Base-by-base conservation (phyloP, 768 basidiomycete genomes). In the Serendipita sp. region DNA sequence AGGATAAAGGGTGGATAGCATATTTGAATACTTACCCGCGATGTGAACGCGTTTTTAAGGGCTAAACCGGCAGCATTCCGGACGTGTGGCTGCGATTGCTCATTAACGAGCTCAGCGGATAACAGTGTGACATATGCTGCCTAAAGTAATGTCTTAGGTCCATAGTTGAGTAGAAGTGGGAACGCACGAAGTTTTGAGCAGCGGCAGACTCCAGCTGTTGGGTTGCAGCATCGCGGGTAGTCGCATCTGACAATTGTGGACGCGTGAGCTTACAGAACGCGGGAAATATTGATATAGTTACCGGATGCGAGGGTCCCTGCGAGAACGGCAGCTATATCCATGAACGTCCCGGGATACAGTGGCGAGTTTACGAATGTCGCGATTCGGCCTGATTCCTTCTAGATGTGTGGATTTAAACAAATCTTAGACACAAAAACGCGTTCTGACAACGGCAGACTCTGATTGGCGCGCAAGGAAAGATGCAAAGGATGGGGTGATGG, bases 1-100 rank as follows among this genome's bases (percentile, higher is more conserved):
- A 68, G 70, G 66, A 68, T 63, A 32, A 13, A 54, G 47, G 46
- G 13, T 53, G 35, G 35, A 18, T 11, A 2, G 53, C 41, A 53
- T 64, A 66, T 66, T 58, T 41, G 67, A 66, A 65, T 48, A 72
- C 90, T 75, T 78, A 97, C 95, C 71, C 91, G 80, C 67, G 94
- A 92, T 38, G 86, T 83, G 66, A 99, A 76, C 66, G 92, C 83
- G 75, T 99, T 99, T 83, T 98, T 99, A 75, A 99, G 79, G 18
- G 95, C 94, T 63, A 99, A 80, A 73, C 92, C 93, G 28, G 96
- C 94, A n/a, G 95, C 93, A 72, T 90, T 95, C 69, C 96, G 81
- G 63, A 94, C 83, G 73, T 92, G 86, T 38, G 85, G 71, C 13
- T 81, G 78, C 3, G 81, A 81, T 48, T 68, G 76, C 73, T 93